phyloP scores from a whole-genome alignment of 106 monocot species.

The Chionographis japonica region DNA sequence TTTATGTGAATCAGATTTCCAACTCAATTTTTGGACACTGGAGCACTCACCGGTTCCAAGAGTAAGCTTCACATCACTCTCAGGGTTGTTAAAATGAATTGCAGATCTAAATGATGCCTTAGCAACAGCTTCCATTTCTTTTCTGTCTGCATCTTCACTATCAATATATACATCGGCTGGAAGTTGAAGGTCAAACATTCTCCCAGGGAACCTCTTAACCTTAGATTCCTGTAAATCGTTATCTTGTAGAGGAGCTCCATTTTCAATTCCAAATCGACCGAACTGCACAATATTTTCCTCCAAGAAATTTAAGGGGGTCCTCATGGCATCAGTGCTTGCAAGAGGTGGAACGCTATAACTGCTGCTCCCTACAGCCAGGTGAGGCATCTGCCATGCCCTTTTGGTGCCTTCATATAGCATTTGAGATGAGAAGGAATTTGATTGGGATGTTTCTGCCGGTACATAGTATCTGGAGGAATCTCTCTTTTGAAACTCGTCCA shows the following conservation, averaged over 20 bases:
- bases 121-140: conserved; percentile 9
- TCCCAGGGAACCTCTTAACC: conserved; percentile 8
- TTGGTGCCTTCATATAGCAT: conserved; percentile 11
- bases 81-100: conserved; percentile 7
- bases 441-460: conserved; percentile 20
- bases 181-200: conserved; percentile 55
- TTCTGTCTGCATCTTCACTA: conserved; percentile 27
- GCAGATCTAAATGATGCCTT: conserved; percentile 11
- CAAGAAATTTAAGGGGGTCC: conserved; percentile 18
- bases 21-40: conserved; percentile 2
- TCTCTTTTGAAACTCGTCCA: conserved; percentile 48
- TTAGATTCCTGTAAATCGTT: conserved; percentile 4
- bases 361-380: not conserved
- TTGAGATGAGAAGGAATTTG: conserved; percentile 29
- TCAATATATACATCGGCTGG: conserved; percentile 49
- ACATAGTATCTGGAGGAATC: conserved; percentile 1
- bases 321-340: conserved; percentile 9
- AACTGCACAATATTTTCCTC: conserved; percentile 24
- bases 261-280: conserved; percentile 11
- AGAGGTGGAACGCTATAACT: conserved; percentile 3
- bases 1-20: not conserved
- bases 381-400: conserved; percentile 12
- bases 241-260: conserved; percentile 15
- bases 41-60: conserved; percentile 11
- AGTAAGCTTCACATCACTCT: conserved; percentile 21